phyloP scores from a whole-genome alignment of 2,329 filamentous ascomycete genomes.

The Blumeria graminis region DNA sequence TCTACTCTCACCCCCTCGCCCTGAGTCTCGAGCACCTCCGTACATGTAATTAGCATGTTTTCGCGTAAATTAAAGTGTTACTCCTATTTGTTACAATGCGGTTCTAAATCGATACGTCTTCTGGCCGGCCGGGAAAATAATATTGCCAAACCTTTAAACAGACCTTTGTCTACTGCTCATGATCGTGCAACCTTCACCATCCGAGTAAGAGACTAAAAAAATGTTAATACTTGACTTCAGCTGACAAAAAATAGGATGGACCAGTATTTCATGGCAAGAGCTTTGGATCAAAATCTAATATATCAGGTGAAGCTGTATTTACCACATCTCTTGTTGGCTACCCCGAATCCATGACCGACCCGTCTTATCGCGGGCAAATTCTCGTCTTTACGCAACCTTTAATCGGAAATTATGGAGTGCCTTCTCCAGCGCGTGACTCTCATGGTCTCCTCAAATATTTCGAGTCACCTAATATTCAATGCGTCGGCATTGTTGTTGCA shows the following conservation, averaged over 20 bases:
- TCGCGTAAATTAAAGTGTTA: constrained; percentile 26
- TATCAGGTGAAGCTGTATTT: constrained; percentile 95
- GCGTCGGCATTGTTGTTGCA: constrained; percentile 81
- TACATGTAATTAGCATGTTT: constrained; percentile 7
- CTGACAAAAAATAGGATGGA: constrained; percentile 39
- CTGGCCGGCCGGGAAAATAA: constrained; percentile 39
- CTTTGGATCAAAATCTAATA: constrained; percentile 88
- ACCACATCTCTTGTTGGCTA: constrained; percentile 95
- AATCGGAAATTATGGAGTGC: constrained; percentile 96
- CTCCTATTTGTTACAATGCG: constrained; percentile 29
- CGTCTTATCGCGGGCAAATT: constrained; percentile 81
- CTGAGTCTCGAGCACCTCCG: constrained; percentile 1
- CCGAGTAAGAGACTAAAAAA: constrained; percentile 29
- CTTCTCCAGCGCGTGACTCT: constrained; percentile 61
- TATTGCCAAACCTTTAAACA: constrained; percentile 36
- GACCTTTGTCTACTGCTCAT: constrained; percentile 33
- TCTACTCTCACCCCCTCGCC: too few relatives aligned
- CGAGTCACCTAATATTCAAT: constrained; percentile 93
- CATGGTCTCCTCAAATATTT: constrained; percentile 92
- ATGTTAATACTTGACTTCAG: constrained; percentile 2
- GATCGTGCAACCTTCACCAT: constrained; percentile 87
- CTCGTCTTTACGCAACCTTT: constrained; percentile 94
- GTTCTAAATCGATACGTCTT: constrained; percentile 21
- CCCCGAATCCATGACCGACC: constrained; percentile 80
- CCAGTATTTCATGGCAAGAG: constrained; percentile 91